Percentiles rank a stretch among this genome's conserved stretches.
Conservation (phyloP, 768 basidiomycete genomes). For the Tricholoma flavovirens region DNA sequence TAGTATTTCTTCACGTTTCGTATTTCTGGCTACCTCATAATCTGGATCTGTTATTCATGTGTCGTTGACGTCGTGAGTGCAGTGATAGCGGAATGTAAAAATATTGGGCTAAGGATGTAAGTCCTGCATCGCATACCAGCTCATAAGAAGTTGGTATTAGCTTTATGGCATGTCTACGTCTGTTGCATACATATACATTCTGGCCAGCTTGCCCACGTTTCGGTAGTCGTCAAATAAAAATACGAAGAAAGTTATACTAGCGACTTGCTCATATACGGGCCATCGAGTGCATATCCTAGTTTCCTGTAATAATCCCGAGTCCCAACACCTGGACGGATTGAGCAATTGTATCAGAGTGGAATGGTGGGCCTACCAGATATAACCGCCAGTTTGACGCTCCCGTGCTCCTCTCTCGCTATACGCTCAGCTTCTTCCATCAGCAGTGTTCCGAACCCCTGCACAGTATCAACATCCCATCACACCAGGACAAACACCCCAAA, state of each 20-base stretch:
- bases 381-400: slow-evolving; percentile 92
- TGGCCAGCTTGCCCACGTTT: too few species aligned
- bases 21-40: slow-evolving; percentile 4
- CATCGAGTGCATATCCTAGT: slow-evolving; percentile 90
- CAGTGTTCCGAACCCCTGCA: slow-evolving; percentile 89
- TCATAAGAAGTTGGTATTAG: too few species aligned
- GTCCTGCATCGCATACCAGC: too few species aligned
- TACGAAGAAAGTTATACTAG: slow-evolving; percentile 32
- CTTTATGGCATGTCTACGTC: too few species aligned
- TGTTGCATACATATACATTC: too few species aligned
- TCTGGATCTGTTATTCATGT: background rate
- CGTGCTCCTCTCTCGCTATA: slow-evolving; percentile 96
- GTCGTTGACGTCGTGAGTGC: background rate
- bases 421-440: slow-evolving; percentile 99
- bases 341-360: background rate
- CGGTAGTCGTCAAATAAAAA: too few species aligned
- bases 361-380: slow-evolving; percentile 69
- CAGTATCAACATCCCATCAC: slow-evolving; percentile 5
- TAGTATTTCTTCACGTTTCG: slow-evolving; percentile 1
- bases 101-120: too few species aligned
- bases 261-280: slow-evolving; percentile 96
- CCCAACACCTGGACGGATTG: slow-evolving; percentile 63
- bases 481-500: background rate
- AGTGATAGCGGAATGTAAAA: too few species aligned
- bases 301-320: slow-evolving; percentile 96